These are phyloP conservation scores for Crithidia thermophila DNA, from an alignment of 208 protist genomes.

Conservation along the genomic window DNA sequence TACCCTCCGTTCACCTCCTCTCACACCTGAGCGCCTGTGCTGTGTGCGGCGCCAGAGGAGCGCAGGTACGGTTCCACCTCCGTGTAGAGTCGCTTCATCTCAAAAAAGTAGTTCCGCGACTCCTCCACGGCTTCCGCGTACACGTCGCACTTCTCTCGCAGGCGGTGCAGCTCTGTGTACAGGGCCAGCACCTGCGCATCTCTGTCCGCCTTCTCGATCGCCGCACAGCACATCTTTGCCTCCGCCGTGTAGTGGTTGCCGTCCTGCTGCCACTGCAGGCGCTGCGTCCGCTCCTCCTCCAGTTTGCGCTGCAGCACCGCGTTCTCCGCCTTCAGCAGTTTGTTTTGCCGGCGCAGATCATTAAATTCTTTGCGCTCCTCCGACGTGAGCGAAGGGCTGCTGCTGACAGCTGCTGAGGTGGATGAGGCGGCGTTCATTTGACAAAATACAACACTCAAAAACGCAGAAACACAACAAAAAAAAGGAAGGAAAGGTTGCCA, in stretches of 20 bases:
- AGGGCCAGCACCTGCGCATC: conserved; percentile 46
- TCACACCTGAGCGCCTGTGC: too few species aligned
- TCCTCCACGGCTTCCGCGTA: conserved; percentile 81
- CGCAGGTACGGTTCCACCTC: conserved; percentile 49
- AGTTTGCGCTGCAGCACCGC: conserved; percentile 43
- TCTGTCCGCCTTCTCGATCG: conserved; percentile 38
- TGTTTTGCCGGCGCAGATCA: conserved; percentile 42
- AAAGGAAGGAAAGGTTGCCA: background rate
- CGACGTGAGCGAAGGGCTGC: conserved; percentile 21
- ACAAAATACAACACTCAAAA: background rate
- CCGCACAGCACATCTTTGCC: conserved; percentile 22
- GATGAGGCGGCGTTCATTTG: background rate
- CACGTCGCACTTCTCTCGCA: conserved; percentile 55
- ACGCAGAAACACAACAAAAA: background rate
- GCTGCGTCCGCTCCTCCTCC: conserved; percentile 35
- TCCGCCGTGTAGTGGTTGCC: conserved; percentile 36
- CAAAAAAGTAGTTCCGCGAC: conserved; percentile 62
- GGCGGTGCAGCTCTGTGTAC: conserved; percentile 61
- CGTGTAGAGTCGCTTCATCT: conserved; percentile 73
- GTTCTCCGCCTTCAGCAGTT: conserved; percentile 52
- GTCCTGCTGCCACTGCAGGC: conserved; percentile 35
- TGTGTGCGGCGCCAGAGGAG: background rate
- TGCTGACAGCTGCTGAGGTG: background rate
- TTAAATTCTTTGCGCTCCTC: conserved; percentile 31
- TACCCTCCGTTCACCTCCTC: too few species aligned